Conservation (phyloP, 2,329 filamentous ascomycete genomes). For the Penicillium digitatum region DNA sequence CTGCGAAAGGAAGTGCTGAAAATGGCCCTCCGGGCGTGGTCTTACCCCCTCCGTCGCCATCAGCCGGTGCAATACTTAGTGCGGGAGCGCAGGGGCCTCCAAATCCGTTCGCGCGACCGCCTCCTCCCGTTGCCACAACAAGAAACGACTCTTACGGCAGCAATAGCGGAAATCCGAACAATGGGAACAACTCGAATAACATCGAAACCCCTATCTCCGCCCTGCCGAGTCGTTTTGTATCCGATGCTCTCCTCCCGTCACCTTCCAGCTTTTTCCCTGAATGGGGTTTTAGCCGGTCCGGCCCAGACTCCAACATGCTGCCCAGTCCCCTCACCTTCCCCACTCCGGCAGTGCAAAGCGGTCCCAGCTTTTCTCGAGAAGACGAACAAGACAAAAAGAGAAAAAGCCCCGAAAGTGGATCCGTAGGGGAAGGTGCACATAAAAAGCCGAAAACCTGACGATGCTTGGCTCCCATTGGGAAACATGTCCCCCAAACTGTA, state of each 20-base stretch:
- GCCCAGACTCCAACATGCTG: conserved; percentile 73
- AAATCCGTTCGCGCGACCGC: conserved; percentile 89
- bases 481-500: background rate
- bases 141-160: conserved; percentile 44
- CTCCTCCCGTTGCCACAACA: conserved; percentile 56
- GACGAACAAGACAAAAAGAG: conserved; percentile 45
- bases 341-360: conserved; percentile 59
- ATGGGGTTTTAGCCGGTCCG: conserved; percentile 68
- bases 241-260: conserved; percentile 79
- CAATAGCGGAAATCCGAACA: conserved; percentile 16
- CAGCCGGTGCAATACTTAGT: conserved; percentile 76
- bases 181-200: conserved; percentile 29
- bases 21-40: conserved; percentile 68
- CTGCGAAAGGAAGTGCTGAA: conserved; percentile 51
- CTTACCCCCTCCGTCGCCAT: conserved; percentile 87
- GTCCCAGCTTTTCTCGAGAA: conserved; percentile 41
- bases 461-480: background rate
- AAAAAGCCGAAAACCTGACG: conserved; percentile 41
- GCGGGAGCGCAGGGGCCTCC: conserved; percentile 89
- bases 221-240: conserved; percentile 84
- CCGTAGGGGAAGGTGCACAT: conserved; percentile 29
- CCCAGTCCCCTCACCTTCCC: conserved; percentile 91
- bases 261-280: conserved; percentile 90
- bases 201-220: conserved; percentile 85
- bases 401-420: conserved; percentile 41